Evolutionary conservation across 139 green algal species (phyloP).

Genomic region (Zygnema circumcarinatum): DNA sequence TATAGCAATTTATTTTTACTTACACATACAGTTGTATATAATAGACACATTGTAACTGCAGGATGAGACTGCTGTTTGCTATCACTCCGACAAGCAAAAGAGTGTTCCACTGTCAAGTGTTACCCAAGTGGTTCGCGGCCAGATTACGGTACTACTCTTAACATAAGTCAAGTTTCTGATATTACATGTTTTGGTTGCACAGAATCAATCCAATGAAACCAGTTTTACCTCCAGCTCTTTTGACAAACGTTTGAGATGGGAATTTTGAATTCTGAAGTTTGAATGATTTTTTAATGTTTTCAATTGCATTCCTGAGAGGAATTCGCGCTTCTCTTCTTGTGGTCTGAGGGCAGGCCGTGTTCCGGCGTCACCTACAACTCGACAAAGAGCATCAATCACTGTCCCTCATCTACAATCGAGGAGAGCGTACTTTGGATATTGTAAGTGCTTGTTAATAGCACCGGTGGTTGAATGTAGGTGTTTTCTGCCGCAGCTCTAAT

Average conservation of each 20-base stretch:
- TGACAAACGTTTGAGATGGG: too few species aligned
- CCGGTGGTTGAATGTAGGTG: too few species aligned
- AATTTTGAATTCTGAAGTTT: neutral
- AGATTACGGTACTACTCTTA: slow-evolving; percentile 24
- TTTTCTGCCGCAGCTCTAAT: neutral
- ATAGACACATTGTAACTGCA: slow-evolving; percentile 6
- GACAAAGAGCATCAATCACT: slow-evolving; percentile 57
- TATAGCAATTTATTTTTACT: neutral
- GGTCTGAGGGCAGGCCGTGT: slow-evolving; percentile 41
- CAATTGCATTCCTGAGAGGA: neutral
- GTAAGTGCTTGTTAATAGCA: slow-evolving; percentile 49
- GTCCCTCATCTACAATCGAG: slow-evolving; percentile 57
- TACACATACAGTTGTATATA: neutral
- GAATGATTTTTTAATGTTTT: neutral
- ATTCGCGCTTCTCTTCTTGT: neutral
- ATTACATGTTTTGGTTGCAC: neutral
- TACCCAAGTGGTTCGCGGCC: slow-evolving; percentile 14
- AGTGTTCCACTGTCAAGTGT: slow-evolving; percentile 23
- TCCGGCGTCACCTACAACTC: slow-evolving; percentile 39
- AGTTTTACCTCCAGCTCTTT: neutral
- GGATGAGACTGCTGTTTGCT: slow-evolving; percentile 30
- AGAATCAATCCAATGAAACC: neutral
- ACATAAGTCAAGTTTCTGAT: neutral
- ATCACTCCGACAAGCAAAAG: slow-evolving; percentile 21
- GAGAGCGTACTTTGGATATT: slow-evolving; percentile 46